Evolutionary conservation across 2,329 filamentous ascomycete species (phyloP), one percentile per base, ranked within the genome.

Genomic region (Chaetothyriales sp.): DNA sequence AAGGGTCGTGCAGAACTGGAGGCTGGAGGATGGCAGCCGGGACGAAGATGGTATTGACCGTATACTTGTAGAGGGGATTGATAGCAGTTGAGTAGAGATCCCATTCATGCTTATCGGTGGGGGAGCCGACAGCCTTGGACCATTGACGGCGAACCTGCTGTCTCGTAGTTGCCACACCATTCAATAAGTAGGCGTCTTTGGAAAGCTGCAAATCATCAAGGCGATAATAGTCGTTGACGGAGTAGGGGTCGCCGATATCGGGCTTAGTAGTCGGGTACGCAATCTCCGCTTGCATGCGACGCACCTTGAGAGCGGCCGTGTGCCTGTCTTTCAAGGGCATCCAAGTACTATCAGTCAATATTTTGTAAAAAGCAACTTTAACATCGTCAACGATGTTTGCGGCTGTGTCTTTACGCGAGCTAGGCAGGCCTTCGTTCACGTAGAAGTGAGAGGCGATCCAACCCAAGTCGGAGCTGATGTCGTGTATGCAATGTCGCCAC

Each of bases 371-470:
- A n/a, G 78, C 73, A 13, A 75, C 70, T 64, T 83, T 84, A 62
- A 87, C 81, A 56, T 84, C 79, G 10, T 75, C 75, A 18, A 86
- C 76, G 56, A 87, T 80, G 49, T 79, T 73, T 51, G 85, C 79
- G 13, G 81, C 81, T 44, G 83, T 76, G 4, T 77, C 67, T 62
- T 84, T 83, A 0, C 80, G 80, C 13, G 78, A 15, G 15, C 8
- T 40, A 40, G 33, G 33, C 10, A 40, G 33, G 33, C 33, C 33
- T 74, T 10, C 80, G 55, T 85, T 76, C 1, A 86, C 72, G 56
- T 81, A 87, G 67, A 86, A 85, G 19, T 80, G 77, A 61, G 80
- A 82, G 9, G 85, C 67, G 47, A 83, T 80, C 81, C 81, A 85
- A 1, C 76, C 76, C 22, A 86, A 64, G 5, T 75, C 74, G 19